Evolutionary conservation across 345 rosid species (phyloP).

Genomic region (Bretschneidera sinensis): DNA sequence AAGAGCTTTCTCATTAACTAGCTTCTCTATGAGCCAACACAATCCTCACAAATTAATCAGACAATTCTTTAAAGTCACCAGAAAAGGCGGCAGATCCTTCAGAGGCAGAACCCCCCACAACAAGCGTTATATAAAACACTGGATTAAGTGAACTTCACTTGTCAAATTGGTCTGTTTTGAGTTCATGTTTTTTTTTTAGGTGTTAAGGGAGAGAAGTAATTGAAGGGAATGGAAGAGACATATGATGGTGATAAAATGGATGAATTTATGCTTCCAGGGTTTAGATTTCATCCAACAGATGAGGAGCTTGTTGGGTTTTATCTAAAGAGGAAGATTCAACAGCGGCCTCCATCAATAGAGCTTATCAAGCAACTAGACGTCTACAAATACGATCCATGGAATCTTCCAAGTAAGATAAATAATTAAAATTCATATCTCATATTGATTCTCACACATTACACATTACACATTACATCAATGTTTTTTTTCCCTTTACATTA

Average conservation of each 20-base stretch:
- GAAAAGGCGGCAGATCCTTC: conserved; percentile 94
- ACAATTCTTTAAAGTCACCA: conserved; percentile 50
- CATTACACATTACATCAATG: too few species aligned
- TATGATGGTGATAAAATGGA: conserved; percentile 49
- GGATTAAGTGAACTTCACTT: conserved; percentile 34
- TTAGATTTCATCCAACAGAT: conserved; percentile 91
- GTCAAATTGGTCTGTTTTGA: conserved; percentile 20
- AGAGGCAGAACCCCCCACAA: conserved; percentile 71
- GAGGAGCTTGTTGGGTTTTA: conserved; percentile 91
- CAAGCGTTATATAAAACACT: conserved; percentile 69
- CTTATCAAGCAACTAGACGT: conserved; percentile 83
- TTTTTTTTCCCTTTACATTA: too few species aligned
- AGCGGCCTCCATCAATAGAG: conserved; percentile 60
- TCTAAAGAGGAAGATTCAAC: conserved; percentile 71
- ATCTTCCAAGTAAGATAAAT: conserved; percentile 82
- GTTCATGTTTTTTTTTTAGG: conserved; percentile 8
- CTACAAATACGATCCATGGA: conserved; percentile 93
- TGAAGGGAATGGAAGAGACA: conserved; percentile 41
- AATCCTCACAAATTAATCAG: conserved; percentile 39
- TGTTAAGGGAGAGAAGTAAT: not conserved
- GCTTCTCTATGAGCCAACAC: conserved; percentile 23
- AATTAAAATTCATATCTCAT: not conserved
- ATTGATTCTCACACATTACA: not conserved
- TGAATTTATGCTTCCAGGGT: conserved; percentile 75
- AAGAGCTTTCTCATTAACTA: conserved; percentile 11